Conservation (phyloP, 2,329 filamentous ascomycete species). For the Orbilia javanica region DNA sequence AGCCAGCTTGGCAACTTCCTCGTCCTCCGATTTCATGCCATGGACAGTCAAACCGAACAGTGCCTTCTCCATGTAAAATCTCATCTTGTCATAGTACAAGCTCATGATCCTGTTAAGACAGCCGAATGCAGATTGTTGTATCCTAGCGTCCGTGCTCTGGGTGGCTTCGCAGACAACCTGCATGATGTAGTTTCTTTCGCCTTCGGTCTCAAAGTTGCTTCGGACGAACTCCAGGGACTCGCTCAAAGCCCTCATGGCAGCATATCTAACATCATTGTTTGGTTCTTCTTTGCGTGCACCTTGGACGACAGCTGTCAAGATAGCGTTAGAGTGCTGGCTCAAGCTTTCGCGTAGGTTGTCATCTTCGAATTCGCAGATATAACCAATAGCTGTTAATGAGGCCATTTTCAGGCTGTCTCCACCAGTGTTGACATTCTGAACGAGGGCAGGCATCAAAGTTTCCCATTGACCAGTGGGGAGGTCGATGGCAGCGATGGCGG, state of each 20-base stretch:
- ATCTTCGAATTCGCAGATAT: slow-evolving; percentile 97
- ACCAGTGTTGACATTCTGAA: slow-evolving; percentile 91
- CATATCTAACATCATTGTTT: slow-evolving; percentile 88
- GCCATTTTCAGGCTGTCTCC: slow-evolving; percentile 91
- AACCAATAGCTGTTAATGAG: slow-evolving; percentile 95
- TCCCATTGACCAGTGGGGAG: slow-evolving; percentile 92
- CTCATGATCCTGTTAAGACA: slow-evolving; percentile 99
- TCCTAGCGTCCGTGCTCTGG: slow-evolving; percentile 87
- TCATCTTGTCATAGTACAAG: slow-evolving; percentile 99
- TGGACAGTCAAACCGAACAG: slow-evolving; percentile 96
- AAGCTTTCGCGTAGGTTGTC: slow-evolving; percentile 83
- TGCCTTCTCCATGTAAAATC: slow-evolving; percentile 99
- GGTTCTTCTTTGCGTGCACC: slow-evolving; percentile 96
- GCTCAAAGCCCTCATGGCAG: slow-evolving; percentile 91
- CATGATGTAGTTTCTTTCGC: slow-evolving; percentile 99
- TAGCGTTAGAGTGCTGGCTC: slow-evolving; percentile 91
- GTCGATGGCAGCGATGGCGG: slow-evolving; percentile 94
- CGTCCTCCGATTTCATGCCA: slow-evolving; percentile 97
- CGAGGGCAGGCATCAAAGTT: slow-evolving; percentile 87
- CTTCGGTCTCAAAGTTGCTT: slow-evolving; percentile 99
- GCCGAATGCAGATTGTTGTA: slow-evolving; percentile 95
- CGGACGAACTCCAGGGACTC: slow-evolving; percentile 98
- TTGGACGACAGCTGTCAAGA: slow-evolving; percentile 96
- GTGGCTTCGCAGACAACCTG: slow-evolving; percentile 99
- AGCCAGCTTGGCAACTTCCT: slow-evolving; percentile 96